phyloP scores from a whole-genome alignment of 805 yeast genomes.

The Candida yuanshanica region DNA sequence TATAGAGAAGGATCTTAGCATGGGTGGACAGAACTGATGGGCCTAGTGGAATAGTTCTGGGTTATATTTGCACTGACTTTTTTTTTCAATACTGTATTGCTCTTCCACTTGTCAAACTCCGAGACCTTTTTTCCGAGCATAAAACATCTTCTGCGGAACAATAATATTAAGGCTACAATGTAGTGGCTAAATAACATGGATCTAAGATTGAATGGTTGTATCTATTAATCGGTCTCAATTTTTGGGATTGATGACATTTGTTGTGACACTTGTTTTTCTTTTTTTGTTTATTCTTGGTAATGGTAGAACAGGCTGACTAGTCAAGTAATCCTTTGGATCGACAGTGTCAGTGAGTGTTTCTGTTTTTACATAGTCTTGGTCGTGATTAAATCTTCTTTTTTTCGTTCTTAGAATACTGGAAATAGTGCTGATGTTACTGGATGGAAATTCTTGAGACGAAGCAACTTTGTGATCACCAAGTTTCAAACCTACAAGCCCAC shows the following conservation, averaged over 20 bases:
- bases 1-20: background rate
- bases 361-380: background rate
- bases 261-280: slow-evolving; percentile 10
- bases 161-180: too few species aligned
- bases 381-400: background rate
- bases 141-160: too few species aligned
- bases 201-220: too few species aligned
- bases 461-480: background rate
- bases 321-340: slow-evolving; percentile 1
- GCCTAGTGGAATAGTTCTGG: too few species aligned
- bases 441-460: background rate
- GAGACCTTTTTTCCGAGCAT: background rate
- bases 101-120: background rate
- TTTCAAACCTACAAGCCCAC: background rate
- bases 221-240: too few species aligned
- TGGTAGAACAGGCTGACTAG: slow-evolving; percentile 14
- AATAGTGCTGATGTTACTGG: slow-evolving; percentile 1
- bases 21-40: background rate
- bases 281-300: slow-evolving; percentile 10
- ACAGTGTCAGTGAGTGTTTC: background rate
- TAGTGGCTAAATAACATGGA: too few species aligned
- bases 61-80: too few species aligned
- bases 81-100: background rate
- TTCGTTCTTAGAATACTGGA: background rate
- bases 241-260: background rate